phyloP scores from a whole-genome alignment of 1,284 basidiomycete species.

The Cystobasidium pallidum region DNA sequence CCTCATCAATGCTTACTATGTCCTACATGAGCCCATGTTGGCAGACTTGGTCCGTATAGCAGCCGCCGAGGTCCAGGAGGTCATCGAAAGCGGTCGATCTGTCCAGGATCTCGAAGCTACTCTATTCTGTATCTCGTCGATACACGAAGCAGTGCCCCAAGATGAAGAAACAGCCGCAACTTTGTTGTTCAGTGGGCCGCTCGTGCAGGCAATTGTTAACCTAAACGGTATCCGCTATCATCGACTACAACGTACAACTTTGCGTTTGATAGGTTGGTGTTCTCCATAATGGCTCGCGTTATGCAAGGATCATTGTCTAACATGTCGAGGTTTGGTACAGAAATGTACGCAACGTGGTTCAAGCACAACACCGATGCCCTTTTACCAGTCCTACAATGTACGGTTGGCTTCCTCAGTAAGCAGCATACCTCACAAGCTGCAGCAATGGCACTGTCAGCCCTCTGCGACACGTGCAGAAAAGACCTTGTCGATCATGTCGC shows the following conservation, averaged over 20 bases:
- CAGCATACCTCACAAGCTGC: constrained; percentile 46
- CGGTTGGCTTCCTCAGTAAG: constrained; percentile 46
- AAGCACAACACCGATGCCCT: constrained; percentile 44
- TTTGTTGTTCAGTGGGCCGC: constrained; percentile 48
- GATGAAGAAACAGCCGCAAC: constrained; percentile 44
- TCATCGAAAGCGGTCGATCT: background rate
- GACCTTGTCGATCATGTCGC: constrained; percentile 49
- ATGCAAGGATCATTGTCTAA: constrained; percentile 6
- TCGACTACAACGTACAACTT: constrained; percentile 47
- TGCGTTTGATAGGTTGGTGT: constrained; percentile 45
- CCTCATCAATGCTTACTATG: constrained; percentile 52
- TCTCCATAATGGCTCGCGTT: too few relatives aligned
- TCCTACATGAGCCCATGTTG: constrained; percentile 51
- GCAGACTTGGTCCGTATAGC: constrained; percentile 46
- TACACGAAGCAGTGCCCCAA: constrained; percentile 51
- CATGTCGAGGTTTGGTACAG: constrained; percentile 42
- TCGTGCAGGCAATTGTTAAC: constrained; percentile 46
- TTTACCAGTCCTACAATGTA: constrained; percentile 47
- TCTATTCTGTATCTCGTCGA: constrained; percentile 49
- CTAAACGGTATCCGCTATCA: background rate
- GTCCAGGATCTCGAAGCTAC: constrained; percentile 51
- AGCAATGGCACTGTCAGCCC: constrained; percentile 48
- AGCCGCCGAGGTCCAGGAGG: constrained; percentile 7
- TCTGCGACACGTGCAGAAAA: constrained; percentile 51
- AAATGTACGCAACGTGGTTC: constrained; percentile 52